These are phyloP conservation scores for Hydnomerulius pinastri DNA, from an alignment of 768 basidiomycete species.

Conservation along the genomic window DNA sequence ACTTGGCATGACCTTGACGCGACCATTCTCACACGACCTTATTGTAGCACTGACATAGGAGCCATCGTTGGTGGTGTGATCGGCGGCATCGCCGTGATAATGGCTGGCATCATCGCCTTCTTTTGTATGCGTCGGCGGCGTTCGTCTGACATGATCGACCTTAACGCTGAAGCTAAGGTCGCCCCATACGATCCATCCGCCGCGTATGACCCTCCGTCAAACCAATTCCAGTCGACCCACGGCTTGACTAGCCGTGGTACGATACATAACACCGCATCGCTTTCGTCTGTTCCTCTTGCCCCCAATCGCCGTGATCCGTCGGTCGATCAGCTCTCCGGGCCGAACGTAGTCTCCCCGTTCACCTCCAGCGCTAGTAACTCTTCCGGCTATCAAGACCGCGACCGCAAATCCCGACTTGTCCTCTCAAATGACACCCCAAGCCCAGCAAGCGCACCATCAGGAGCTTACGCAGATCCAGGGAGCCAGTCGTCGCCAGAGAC, in stretches of 20 bases:
- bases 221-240: background rate
- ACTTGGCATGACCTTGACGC: background rate
- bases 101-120: conserved; percentile 2
- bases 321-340: background rate
- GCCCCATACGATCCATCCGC: background rate
- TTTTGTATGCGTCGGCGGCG: conserved; percentile 13
- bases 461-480: background rate
- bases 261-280: background rate
- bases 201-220: background rate
- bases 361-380: conserved; percentile 1
- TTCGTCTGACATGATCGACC: conserved; percentile 5
- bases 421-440: conserved; percentile 4
- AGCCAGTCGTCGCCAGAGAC: background rate
- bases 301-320: conserved; percentile 11
- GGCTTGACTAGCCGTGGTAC: background rate
- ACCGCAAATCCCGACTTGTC: conserved; percentile 3
- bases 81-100: conserved; percentile 8
- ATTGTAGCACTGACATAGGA: conserved; percentile 4
- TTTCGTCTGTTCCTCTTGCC: conserved; percentile 1
- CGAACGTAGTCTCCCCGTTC: conserved; percentile 9
- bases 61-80: conserved; percentile 18
- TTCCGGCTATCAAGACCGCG: background rate
- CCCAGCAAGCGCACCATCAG: background rate
- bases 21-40: background rate
- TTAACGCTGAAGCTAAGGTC: background rate